Evolutionary conservation across 2,329 filamentous ascomycete genomes (phyloP), one percentile per base, ranked within the genome.

Genomic region (Fusarium circinatum): DNA sequence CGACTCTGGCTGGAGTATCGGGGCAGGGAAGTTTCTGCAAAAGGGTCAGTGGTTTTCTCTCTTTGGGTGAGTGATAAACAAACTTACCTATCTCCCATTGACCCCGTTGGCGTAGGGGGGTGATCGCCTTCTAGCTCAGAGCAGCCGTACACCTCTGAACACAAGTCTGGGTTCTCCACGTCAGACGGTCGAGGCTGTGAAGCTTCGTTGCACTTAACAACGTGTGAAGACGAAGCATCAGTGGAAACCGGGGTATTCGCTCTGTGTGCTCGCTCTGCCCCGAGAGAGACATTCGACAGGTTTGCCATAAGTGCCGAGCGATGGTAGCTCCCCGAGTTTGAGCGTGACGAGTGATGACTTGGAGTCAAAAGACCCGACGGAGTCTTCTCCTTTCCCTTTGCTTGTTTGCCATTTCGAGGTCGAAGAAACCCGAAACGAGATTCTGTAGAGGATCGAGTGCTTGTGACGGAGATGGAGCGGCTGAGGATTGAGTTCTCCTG

Each of bases 361-460:
- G 80, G 78, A 3, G 80, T 78, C 12, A 74, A 52, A 8, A 77
- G 56, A 5, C 77, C 75, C 5, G 79, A 76, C 5, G 80, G 76
- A 4, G 70, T 71, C 12, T 74, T 73, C 18, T 65, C 63, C 32
- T 59, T 76, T 9, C 56, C 63, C 48, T 75, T 66, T 12, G 70
- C 68, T 8, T 76, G 62, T 49, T 73, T 78, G 15, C 74, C 66
- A 51, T 80, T 80, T 57, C 84, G 83, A 32, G 81, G 79, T 41
- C 84, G 80, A 57, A 89, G 84, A 51, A 89, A 83, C 8, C 83
- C 82, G 65, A 86, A 84, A 1, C 82, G 80, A 44, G 84, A 81
- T 18, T 83, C 80, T 34, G 78, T 77, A 0, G 83, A 83, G 1
- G 85, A 86, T 18, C 82, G 78, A 5, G 84, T 85, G 65, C 84